Conservation (phyloP, 306 rosid genomes). For the Fagus crenata region DNA sequence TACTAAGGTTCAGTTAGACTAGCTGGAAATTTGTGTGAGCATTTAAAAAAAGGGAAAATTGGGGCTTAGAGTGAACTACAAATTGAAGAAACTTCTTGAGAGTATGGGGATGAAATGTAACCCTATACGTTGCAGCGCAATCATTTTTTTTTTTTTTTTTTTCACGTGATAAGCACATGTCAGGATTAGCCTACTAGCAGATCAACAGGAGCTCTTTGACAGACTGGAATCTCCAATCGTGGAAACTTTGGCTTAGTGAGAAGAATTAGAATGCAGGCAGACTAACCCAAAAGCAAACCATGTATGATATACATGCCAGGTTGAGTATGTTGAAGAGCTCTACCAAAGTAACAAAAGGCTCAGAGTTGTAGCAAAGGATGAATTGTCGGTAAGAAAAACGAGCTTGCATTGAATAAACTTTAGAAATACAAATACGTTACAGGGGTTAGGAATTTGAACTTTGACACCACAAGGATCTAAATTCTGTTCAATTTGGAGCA, state of each 20-base stretch:
- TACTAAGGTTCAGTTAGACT: too few species aligned
- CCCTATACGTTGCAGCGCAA: too few species aligned
- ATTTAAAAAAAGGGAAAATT: too few species aligned
- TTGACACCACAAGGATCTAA: constrained; percentile 9
- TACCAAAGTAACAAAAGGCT: neutral
- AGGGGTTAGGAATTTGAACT: neutral
- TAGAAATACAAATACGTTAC: constrained; percentile 9
- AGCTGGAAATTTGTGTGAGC: too few species aligned
- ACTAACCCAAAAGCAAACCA: neutral
- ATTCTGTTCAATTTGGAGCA: constrained; percentile 13
- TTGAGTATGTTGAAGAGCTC: constrained; percentile 18
- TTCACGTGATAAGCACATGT: too few species aligned
- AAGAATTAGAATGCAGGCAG: neutral
- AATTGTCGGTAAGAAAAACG: neutral
- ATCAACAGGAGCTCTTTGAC: neutral
- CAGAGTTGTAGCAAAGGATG: neutral
- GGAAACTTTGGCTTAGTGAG: neutral
- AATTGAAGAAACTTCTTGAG: too few species aligned
- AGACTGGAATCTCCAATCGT: neutral
- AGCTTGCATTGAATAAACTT: constrained; percentile 5
- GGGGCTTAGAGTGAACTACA: too few species aligned
- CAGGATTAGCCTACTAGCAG: too few species aligned
- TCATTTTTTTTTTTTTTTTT: too few species aligned
- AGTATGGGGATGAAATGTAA: too few species aligned
- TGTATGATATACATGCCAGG: neutral